A percentile compares a stretch with the other conserved stretches of the same genome.
Conservation (phyloP, 129 eudicot genomes). For the Sambucus nigra region DNA sequence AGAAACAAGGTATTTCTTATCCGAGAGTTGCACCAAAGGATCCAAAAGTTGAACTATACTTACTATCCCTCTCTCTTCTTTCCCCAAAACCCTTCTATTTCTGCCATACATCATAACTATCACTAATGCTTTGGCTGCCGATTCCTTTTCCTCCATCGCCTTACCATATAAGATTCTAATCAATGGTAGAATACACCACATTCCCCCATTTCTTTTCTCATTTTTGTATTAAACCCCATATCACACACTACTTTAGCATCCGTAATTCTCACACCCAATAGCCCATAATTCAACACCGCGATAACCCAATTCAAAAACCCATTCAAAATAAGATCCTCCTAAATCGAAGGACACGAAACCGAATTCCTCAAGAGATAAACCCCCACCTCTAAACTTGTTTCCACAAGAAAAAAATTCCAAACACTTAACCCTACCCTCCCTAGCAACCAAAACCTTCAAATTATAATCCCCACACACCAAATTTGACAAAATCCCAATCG, state of each 20-base stretch:
- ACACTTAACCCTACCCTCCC: slow-evolving; percentile 62
- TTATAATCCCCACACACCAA: slow-evolving; percentile 44
- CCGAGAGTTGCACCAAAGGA: slow-evolving; percentile 41
- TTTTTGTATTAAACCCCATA: slow-evolving; percentile 39
- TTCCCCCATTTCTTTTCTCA: slow-evolving; percentile 71
- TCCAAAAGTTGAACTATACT: slow-evolving; percentile 70
- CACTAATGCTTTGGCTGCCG: slow-evolving; percentile 68
- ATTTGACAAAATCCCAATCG: slow-evolving; percentile 69
- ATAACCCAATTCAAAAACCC: slow-evolving; percentile 41
- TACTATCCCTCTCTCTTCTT: too few species aligned
- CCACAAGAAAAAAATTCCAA: slow-evolving; percentile 47
- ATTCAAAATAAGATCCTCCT: slow-evolving; percentile 38
- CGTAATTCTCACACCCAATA: slow-evolving; percentile 59
- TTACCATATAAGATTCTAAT: slow-evolving; percentile 73
- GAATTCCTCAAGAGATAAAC: slow-evolving; percentile 43
- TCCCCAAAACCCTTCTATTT: slow-evolving; percentile 50
- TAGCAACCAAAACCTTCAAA: slow-evolving; percentile 50
- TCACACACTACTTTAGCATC: slow-evolving; percentile 57
- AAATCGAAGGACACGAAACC: slow-evolving; percentile 45
- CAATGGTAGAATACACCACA: slow-evolving; percentile 50
- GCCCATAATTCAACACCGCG: slow-evolving; percentile 48
- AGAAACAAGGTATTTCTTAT: slow-evolving; percentile 52
- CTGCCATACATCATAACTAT: slow-evolving; percentile 40
- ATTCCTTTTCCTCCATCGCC: slow-evolving; percentile 64
- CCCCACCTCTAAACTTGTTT: slow-evolving; percentile 46